A percentile compares a stretch with the other conserved stretches of the same genome.
phyloP scores from a whole-genome alignment of 176 grass and related monocot species.

The Oryza australiensis region DNA sequence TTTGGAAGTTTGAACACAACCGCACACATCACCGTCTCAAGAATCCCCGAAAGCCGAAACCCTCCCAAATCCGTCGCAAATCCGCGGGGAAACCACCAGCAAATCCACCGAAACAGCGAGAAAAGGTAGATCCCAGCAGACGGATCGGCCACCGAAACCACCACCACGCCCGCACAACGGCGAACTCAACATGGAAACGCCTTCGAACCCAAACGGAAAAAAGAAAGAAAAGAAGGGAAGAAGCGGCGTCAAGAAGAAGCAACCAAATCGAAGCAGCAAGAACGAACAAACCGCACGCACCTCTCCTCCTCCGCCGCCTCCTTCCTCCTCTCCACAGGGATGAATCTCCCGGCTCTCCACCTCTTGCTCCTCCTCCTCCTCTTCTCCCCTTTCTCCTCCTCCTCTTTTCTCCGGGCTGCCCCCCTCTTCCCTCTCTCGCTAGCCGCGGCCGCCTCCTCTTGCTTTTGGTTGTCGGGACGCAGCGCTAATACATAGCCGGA shows the following conservation, averaged over 20 bases:
- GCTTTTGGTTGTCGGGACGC: slow-evolving; percentile 55
- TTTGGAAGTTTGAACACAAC: not conserved
- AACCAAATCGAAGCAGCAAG: slow-evolving; percentile 10
- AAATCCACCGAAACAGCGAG: not conserved
- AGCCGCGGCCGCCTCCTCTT: slow-evolving; percentile 10
- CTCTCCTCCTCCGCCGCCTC: slow-evolving; percentile 27
- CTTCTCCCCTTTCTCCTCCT: not conserved
- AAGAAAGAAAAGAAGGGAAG: not conserved
- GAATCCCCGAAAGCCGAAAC: not conserved
- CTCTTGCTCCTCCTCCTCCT: not conserved
- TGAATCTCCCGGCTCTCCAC: not conserved
- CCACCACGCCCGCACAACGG: not conserved
- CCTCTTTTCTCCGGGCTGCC: too few species aligned
- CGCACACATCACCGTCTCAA: not conserved
- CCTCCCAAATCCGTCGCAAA: not conserved
- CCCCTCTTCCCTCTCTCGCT: not conserved
- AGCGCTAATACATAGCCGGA: not conserved
- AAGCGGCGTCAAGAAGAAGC: not conserved
- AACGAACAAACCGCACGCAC: not conserved
- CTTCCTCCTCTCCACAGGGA: not conserved
- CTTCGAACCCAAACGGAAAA: not conserved
- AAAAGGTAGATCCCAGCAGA: slow-evolving; percentile 25
- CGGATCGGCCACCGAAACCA: not conserved
- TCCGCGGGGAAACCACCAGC: not conserved
- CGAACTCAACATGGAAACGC: not conserved